phyloP scores from a whole-genome alignment of 495 filamentous ascomycete species.

The Penicillium cataractarum region DNA sequence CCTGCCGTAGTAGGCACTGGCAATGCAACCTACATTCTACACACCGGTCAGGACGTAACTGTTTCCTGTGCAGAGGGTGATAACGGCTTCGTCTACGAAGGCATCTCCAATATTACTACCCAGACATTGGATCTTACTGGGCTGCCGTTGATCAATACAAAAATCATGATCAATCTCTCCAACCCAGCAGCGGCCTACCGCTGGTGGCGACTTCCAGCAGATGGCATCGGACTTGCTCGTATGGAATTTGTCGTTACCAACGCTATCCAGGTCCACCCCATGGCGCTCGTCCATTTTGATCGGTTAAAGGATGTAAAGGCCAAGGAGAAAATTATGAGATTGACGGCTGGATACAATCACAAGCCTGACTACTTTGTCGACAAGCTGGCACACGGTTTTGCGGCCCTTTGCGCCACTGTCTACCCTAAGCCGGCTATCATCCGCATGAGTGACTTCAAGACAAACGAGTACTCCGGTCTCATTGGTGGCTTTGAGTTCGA shows the following conservation, averaged over 20 bases:
- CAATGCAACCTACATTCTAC: conserved; percentile 38
- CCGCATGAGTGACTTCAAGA: conserved; percentile 47
- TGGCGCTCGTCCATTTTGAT: conserved; percentile 41
- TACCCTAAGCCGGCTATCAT: conserved; percentile 39
- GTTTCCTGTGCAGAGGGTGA: conserved; percentile 44
- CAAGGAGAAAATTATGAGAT: conserved; percentile 28
- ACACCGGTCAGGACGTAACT: conserved; percentile 39
- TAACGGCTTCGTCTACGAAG: conserved; percentile 40
- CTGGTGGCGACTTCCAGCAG: conserved; percentile 28
- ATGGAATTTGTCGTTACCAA: conserved; percentile 28
- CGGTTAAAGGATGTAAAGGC: conserved; percentile 28
- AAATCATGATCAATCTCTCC: conserved; percentile 36
- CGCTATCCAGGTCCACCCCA: conserved; percentile 27
- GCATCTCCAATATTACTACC: conserved; percentile 30
- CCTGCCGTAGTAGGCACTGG: conserved; percentile 38
- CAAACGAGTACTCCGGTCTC: conserved; percentile 43
- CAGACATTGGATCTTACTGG: conserved; percentile 29
- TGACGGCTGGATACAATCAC: conserved; percentile 33
- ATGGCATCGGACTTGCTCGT: conserved; percentile 24
- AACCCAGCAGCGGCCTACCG: conserved; percentile 39
- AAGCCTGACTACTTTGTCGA: conserved; percentile 44
- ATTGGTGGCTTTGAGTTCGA: conserved; percentile 43
- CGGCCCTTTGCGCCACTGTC: conserved; percentile 37
- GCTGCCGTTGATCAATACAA: conserved; percentile 16
- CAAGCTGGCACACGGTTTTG: conserved; percentile 38